Conservation (phyloP, 2,329 filamentous ascomycete genomes). For the Chrysoporthe austroafricana region DNA sequence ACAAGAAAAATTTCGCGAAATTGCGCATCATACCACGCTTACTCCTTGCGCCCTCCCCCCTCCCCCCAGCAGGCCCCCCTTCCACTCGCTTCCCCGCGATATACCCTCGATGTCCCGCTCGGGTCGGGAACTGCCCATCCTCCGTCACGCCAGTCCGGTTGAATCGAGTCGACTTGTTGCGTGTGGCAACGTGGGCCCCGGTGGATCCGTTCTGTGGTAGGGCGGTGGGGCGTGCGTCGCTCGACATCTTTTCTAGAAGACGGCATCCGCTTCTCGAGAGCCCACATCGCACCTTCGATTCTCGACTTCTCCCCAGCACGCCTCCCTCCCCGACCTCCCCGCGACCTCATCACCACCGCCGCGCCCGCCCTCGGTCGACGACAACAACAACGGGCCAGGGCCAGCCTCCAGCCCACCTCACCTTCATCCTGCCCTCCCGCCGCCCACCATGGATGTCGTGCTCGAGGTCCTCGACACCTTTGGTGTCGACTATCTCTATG, state of each 20-base stretch:
- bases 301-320: not conserved
- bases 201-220: not conserved
- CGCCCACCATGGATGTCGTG: slow-evolving; percentile 80
- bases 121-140: slow-evolving; percentile 17
- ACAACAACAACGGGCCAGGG: not conserved
- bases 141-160: slow-evolving; percentile 12
- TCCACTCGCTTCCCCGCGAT: not conserved
- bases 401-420: not conserved
- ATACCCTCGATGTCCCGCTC: slow-evolving; percentile 4
- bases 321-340: not conserved
- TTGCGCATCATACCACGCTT: slow-evolving; percentile 8
- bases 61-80: not conserved
- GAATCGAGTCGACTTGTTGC: slow-evolving; percentile 1
- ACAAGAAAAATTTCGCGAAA: not conserved
- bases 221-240: not conserved
- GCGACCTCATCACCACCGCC: not conserved
- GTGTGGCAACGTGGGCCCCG: slow-evolving; percentile 6
- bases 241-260: slow-evolving; percentile 24
- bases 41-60: not conserved
- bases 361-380: not conserved
- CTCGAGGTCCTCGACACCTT: slow-evolving; percentile 85
- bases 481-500: slow-evolving; percentile 79
- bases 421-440: not conserved
- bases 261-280: slow-evolving; percentile 2
- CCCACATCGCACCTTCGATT: not conserved